Conservation (phyloP, 177 flowering plant genomes). For the Vitis hybrid region DNA sequence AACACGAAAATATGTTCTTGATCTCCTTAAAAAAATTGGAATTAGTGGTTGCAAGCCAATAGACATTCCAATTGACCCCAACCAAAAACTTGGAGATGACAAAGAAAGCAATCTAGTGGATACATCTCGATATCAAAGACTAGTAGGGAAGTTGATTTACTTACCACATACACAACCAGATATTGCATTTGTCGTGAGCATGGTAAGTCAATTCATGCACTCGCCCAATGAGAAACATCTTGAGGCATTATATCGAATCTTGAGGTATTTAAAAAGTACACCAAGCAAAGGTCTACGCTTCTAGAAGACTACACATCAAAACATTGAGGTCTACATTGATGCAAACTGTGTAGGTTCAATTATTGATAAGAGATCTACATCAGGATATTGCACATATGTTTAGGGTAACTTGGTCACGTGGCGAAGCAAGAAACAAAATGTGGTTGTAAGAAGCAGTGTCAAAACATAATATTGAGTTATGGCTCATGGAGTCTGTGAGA, state of each 20-base stretch:
- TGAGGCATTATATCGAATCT: neutral
- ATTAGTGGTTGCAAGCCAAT: too few species aligned
- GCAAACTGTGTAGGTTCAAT: neutral
- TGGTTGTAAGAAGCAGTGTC: neutral
- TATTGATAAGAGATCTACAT: neutral
- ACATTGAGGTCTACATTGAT: neutral
- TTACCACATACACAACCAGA: too few species aligned
- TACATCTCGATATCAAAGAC: neutral
- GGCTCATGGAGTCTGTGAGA: neutral
- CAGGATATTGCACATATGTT: neutral
- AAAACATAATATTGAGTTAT: neutral
- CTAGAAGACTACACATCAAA: neutral
- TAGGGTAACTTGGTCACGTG: neutral
- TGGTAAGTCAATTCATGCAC: neutral
- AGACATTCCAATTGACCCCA: too few species aligned
- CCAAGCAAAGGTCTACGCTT: neutral
- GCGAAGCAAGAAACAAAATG: neutral
- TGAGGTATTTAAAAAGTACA: neutral
- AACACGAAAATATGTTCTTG: too few species aligned
- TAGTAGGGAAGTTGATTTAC: neutral
- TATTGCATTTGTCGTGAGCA: too few species aligned
- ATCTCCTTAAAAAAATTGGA: too few species aligned
- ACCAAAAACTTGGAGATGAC: too few species aligned
- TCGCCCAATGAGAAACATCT: neutral
- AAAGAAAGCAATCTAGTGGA: too few species aligned